Evolutionary conservation across 78 protist species (phyloP).

Genomic region (Dictyostelium purpureum): DNA sequence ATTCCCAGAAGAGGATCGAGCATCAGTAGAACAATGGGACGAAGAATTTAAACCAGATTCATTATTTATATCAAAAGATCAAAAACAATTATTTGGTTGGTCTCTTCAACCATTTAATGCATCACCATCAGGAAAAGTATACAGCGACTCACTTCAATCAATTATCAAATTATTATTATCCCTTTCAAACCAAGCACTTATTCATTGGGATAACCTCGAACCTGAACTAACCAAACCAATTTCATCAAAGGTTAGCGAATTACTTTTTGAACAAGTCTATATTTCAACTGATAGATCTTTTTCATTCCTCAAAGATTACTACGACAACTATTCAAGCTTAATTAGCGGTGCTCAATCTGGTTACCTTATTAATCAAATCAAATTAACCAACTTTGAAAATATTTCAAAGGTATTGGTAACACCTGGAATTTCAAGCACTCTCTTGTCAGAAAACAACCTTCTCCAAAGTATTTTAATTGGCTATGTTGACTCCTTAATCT

Average conservation of each 20-base stretch:
- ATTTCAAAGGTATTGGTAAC: not conserved
- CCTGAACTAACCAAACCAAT: not conserved
- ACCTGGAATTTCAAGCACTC: not conserved
- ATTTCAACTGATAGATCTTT: constrained; percentile 9
- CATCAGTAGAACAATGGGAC: constrained; percentile 21
- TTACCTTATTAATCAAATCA: not conserved
- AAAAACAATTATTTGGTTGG: constrained; percentile 25
- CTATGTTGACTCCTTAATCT: not conserved
- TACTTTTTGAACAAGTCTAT: not conserved
- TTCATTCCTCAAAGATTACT: constrained; percentile 7
- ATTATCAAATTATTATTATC: not conserved
- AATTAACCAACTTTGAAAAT: not conserved
- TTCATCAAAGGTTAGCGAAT: not conserved
- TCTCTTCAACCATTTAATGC: constrained; percentile 10
- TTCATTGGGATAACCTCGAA: not conserved
- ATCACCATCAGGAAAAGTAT: not conserved
- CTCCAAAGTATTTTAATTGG: not conserved
- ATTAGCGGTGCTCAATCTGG: constrained; percentile 21
- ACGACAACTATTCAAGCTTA: not conserved
- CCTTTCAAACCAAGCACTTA: not conserved
- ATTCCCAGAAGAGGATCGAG: not conserved
- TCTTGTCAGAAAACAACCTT: not conserved
- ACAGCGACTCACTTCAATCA: not conserved
- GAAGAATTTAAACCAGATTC: not conserved
- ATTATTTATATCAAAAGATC: not conserved